Base-by-base conservation (phyloP, 169 alveolate species). In the Miamiensis avidus region DNA sequence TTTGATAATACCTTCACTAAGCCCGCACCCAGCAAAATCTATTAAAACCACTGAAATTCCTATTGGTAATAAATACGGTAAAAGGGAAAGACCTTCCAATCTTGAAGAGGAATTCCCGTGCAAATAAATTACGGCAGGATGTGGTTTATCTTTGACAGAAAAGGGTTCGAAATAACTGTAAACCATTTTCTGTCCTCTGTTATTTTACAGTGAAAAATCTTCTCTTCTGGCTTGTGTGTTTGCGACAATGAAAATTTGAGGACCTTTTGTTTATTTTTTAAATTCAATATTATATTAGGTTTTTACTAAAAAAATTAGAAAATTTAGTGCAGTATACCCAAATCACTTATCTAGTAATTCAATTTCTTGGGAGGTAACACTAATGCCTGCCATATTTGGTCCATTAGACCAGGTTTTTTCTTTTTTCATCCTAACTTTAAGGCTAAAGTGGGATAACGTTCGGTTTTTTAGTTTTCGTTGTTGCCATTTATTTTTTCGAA, bases 71-170 rank as follows among this genome's bases (percentile, higher is more conserved):
- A 92, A 87, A 82, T 84, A 79, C n/a, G 64, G 72, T 26, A 90
- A 76, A 82, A 89, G 77, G 65, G 85, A 82, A 33, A 82, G 65
- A 31, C 93, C 91, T 87, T 91, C 95, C 0, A 86, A 27, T 82
- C 95, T 89, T 82, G 93, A 81, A 76, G 93, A 89, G 25, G 93
- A 87, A 87, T 91, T 91, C 4, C 95, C 95, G 77, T 92, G 95
- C 31, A 92, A 85, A 86, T 92, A 92, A 32, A 92, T 82, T n/a
- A 92, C 87, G 30, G 85, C 82, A n/a, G 95, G 95, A 32, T 89
- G 89, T 20, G 93, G 91, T 49, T 75, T 83, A 26, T 88, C 84
- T 74, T 76, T 65, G 73, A 83, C n/a, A 15, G 82, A 78, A 25
- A 86, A 83, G 27, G 88, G 82, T 32, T 91, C 88, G 72, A 84